A percentile compares a stretch with the other conserved stretches of the same genome.
Evolutionary conservation across 495 filamentous ascomycete genomes (phyloP).

Genomic region (Neurospora sp.): DNA sequence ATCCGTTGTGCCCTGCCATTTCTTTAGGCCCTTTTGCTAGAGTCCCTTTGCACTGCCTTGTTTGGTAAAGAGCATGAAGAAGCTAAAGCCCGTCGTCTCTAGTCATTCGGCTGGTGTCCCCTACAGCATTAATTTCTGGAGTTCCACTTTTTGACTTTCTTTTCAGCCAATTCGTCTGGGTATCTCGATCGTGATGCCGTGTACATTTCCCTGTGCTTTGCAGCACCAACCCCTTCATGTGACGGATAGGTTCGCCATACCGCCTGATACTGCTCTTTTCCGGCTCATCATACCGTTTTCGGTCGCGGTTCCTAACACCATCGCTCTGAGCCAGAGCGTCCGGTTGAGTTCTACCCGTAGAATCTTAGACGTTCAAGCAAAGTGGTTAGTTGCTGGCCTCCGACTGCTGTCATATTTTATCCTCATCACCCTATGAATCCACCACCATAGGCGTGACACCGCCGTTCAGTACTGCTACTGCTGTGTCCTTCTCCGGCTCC

Average conservation of each 20-base stretch:
- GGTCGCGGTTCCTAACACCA: background rate
- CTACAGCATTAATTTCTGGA: too few species aligned
- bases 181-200: background rate
- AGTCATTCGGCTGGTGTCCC: background rate
- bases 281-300: background rate
- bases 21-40: background rate
- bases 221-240: background rate
- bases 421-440: slow-evolving; percentile 14
- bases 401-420: background rate
- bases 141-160: background rate
- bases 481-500: background rate
- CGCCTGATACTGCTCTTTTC: background rate
- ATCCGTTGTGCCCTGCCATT: background rate
- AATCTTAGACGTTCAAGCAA: background rate
- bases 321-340: background rate
- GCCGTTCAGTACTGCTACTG: background rate
- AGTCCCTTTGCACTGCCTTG: background rate
- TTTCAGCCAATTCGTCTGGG: background rate
- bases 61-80: background rate
- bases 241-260: background rate
- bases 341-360: background rate
- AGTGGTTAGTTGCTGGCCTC: background rate
- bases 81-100: background rate
- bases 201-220: background rate
- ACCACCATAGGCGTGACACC: slow-evolving; percentile 24